phyloP scores from a whole-genome alignment of 257 asterid genomes.

The Solanum etuberosum region DNA sequence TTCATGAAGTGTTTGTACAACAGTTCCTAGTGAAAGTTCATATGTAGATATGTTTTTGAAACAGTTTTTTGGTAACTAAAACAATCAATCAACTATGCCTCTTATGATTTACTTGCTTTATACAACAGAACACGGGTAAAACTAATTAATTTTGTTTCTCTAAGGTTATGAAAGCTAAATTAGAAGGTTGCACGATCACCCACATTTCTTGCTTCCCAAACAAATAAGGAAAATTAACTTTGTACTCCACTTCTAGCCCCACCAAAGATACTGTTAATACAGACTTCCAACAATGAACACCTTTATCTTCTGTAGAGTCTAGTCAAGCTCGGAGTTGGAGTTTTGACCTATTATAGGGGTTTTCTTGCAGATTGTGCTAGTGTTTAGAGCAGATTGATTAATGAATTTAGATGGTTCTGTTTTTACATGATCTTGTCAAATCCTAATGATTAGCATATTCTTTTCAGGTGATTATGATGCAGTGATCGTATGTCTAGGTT shows the following conservation, averaged over 20 bases:
- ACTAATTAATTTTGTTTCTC: background rate
- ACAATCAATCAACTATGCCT: background rate
- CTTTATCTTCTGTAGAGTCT: background rate
- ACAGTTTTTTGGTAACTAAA: background rate
- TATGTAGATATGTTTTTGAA: background rate
- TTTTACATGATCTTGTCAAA: background rate
- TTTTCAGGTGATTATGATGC: constrained; percentile 73
- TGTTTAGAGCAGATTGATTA: background rate
- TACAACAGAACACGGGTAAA: background rate
- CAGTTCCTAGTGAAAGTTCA: background rate
- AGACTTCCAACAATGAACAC: background rate
- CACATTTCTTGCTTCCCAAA: background rate
- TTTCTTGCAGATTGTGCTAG: background rate
- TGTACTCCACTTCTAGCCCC: background rate
- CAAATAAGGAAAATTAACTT: background rate
- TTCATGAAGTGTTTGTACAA: background rate
- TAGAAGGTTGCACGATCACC: background rate
- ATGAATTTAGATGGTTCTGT: background rate
- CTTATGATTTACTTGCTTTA: background rate
- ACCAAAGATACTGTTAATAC: background rate
- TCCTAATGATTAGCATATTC: background rate
- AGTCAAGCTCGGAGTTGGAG: background rate
- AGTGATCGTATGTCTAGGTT: constrained; percentile 81
- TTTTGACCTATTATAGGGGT: background rate
- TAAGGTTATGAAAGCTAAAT: background rate